Evolutionary conservation across 345 rosid species (phyloP).

Genomic region (Rhodamnia argentea): DNA sequence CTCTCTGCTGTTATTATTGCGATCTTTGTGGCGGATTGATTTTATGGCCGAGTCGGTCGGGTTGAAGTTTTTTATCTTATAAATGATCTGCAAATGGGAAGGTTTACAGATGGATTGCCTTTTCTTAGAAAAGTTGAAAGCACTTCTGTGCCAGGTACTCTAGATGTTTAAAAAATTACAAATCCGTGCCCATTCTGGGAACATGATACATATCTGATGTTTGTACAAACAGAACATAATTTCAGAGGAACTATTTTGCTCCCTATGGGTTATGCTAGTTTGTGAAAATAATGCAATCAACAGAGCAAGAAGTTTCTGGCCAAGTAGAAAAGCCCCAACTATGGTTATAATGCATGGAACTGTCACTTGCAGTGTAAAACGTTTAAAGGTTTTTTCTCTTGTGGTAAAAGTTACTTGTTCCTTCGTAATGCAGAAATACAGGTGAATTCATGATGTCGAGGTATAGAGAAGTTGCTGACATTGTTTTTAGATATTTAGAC

Average conservation of each 20-base stretch:
- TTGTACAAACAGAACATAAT: not conserved
- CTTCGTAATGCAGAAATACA: conserved; percentile 57
- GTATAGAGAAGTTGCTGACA: conserved; percentile 97
- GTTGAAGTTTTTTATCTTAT: not conserved
- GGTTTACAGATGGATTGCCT: not conserved
- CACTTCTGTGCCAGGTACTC: not conserved
- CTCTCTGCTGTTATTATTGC: not conserved
- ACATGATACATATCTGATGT: not conserved
- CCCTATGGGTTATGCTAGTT: not conserved
- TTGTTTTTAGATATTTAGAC: conserved; percentile 87
- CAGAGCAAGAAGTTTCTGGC: not conserved
- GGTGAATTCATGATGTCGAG: conserved; percentile 99
- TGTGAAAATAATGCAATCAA: not conserved
- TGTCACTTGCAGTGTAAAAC: not conserved
- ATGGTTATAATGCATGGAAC: not conserved
- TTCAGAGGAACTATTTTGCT: not conserved
- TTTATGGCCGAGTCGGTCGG: not conserved
- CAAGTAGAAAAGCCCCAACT: not conserved
- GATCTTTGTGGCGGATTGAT: not conserved
- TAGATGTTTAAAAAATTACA: not conserved
- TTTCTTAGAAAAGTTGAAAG: not conserved
- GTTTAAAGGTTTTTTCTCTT: not conserved
- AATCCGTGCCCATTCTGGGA: not conserved
- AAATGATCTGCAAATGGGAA: not conserved
- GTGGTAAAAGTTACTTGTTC: not conserved